Evolutionary conservation across 495 filamentous ascomycete genomes (phyloP), one percentile per base, ranked within the genome.

Genomic region (Trypethelium eluteriae): DNA sequence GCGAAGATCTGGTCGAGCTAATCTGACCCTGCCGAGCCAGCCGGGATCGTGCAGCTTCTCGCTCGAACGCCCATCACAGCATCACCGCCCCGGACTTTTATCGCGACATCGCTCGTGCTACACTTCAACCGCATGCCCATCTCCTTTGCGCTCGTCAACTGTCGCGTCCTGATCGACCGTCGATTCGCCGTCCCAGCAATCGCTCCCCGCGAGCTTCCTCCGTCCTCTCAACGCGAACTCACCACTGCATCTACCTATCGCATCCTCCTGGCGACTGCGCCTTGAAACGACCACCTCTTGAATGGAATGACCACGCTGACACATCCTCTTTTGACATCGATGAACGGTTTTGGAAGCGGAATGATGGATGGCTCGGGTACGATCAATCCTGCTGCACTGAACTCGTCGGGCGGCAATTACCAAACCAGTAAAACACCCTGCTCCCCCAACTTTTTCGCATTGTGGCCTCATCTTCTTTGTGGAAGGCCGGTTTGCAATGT

Each of bases 351-450:
- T 41, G 38, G 62, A 47, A 59, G 53, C 67, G 84, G 83, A 73
- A 82, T 86, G 68, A 82, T 87, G 70, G 88, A 91, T 82, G 84
- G 85, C 67, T 86, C 86, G 66, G 88, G 87, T 44, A 92, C 89
- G 64, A 93, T 93, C 78, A 88, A 93, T 76, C 89, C 89, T 66
- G 88, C 88, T 38, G 88, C 86, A 14, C 76, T 89, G 78, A 87
- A 87, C 73, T 81, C 85, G 56, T 78, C 83, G 69, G 83, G 86
- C 47, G 32, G 16, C 53, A 47, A 32, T 35, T 63, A 47, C 38
- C 53, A 39, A 39, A 49, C 47, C 64, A 66, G 53, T 39, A 35
- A 39, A 44, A 38, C 64, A 9, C 38, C 64, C 38, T 39, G 65
- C 36, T 57, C 39, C 62, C 66, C 72, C 59, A 63, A 25, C 25